Evolutionary conservation across 495 filamentous ascomycete species (phyloP).

Genomic region (Tuber brumale): DNA sequence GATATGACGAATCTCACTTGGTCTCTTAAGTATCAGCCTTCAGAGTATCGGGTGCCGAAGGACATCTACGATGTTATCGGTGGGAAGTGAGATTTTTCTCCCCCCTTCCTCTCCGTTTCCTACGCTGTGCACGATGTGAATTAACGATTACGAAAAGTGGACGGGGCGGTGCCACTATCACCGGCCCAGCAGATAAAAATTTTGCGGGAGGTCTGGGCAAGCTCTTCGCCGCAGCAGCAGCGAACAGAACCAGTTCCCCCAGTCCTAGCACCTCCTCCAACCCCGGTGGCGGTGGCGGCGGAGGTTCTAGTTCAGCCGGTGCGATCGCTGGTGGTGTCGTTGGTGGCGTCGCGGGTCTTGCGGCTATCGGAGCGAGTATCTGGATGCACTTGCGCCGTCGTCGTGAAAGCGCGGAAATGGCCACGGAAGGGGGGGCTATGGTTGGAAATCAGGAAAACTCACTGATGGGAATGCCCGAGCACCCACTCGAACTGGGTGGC

Average conservation of each 20-base stretch:
- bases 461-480: not conserved
- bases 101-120: not conserved
- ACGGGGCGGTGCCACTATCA: constrained; percentile 9
- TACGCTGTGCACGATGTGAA: not conserved
- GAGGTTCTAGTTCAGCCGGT: constrained; percentile 21
- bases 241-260: not conserved
- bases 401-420: not conserved
- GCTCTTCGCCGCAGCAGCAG: constrained; percentile 13
- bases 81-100: constrained; percentile 18
- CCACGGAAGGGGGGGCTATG: not conserved
- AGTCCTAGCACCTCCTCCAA: not conserved
- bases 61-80: constrained; percentile 14
- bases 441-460: not conserved
- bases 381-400: constrained; percentile 18
- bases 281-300: not conserved
- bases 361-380: constrained; percentile 12
- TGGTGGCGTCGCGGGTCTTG: constrained; percentile 30
- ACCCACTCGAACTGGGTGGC: not conserved
- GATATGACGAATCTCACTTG: not conserved
- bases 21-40: not conserved
- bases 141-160: constrained; percentile 14
- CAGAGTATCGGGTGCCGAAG: constrained; percentile 17
- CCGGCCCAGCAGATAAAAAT: not conserved
- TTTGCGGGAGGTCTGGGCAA: constrained; percentile 5
- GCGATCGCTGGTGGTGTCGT: constrained; percentile 39